Conservation (phyloP, 2,329 filamentous ascomycete genomes). For the Fonsecaea multimorphosa region DNA sequence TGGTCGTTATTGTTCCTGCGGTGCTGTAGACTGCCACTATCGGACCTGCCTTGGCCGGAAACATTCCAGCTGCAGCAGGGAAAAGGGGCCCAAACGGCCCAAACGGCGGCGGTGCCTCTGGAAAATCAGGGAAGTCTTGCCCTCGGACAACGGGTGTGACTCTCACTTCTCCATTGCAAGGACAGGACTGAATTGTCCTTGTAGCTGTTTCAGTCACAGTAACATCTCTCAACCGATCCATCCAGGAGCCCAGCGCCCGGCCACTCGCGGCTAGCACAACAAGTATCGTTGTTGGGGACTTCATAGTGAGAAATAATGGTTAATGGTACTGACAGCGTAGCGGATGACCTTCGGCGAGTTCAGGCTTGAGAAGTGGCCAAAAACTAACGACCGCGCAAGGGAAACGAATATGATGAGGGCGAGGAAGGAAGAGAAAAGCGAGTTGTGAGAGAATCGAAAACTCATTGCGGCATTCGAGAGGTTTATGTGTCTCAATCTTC, state of each 20-base stretch:
- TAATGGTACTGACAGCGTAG: neutral
- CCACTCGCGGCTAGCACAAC: conserved; percentile 26
- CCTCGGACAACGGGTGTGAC: conserved; percentile 18
- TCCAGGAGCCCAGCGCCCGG: conserved; percentile 26
- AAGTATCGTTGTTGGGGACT: conserved; percentile 23
- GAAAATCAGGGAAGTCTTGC: conserved; percentile 3
- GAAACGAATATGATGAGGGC: conserved; percentile 28
- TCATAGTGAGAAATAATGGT: conserved; percentile 22
- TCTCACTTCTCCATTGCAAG: conserved; percentile 32
- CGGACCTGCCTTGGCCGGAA: conserved; percentile 44
- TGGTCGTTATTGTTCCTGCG: conserved; percentile 24
- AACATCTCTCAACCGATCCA: conserved; percentile 25
- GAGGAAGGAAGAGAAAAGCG: conserved; percentile 22
- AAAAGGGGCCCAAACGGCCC: conserved; percentile 8
- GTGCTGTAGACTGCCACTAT: conserved; percentile 55
- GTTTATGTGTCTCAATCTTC: conserved; percentile 30
- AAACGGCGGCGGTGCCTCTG: neutral
- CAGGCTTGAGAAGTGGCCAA: conserved; percentile 2
- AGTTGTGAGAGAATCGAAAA: conserved; percentile 20
- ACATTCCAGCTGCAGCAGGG: conserved; percentile 12
- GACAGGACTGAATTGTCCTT: conserved; percentile 26
- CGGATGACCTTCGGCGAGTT: neutral
- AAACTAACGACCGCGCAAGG: conserved; percentile 17
- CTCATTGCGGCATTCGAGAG: conserved; percentile 7
- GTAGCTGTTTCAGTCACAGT: conserved; percentile 32